Base-by-base conservation (phyloP, 2,329 filamentous ascomycete genomes). In the Nemania diffusa region DNA sequence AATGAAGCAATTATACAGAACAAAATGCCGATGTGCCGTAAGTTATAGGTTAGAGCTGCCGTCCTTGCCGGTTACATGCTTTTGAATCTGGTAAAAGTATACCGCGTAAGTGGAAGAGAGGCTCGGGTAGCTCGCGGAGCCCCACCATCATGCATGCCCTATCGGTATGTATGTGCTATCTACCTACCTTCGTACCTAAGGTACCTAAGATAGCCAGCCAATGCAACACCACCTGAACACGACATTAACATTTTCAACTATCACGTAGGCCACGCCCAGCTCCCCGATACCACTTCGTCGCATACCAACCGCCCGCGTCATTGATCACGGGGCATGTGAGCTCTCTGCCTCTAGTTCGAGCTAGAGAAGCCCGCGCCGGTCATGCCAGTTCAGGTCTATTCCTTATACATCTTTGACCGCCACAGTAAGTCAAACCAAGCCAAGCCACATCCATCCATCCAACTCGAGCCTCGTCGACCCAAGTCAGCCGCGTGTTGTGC, bases 401-500 rank as follows among this genome's bases (percentile, higher is more conserved):
- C 94, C 67, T 97, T 99, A 83, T 97, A 97, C 85, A 97, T 99
- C 78, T 99, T 99, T 80, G 96, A 99, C 83, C 91, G 96, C 72
- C 96, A 99, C 82, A 97, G 96, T 97, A 86, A 78, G 88, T 77
- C 61, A 34, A 56, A 17, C 46, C 17, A 67, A 50, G 51, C 24
- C 62, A 34, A 55, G 57, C 26, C 46, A 50, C 46, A 8, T 24
- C n/a, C 4, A n/a, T 32, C 26, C 7, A 50, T 27, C 26, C 50
- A 32, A 34, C 27, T 34, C 34, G 46, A 59, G 59, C 63, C 59
- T 59, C 27, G 59, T 56, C 58, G n/a, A 50, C 17, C 52, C 58
- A 42, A 65, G 56, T 68, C 63, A 59, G 57, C 62, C 64, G 44
- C 22, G 53, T 51, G 59, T 32, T 57, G 55, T 61, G 69, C 70